Evolutionary conservation across 345 rosid genomes (phyloP), one percentile per base, ranked within the genome.

Genomic region (Acer yangbiense): DNA sequence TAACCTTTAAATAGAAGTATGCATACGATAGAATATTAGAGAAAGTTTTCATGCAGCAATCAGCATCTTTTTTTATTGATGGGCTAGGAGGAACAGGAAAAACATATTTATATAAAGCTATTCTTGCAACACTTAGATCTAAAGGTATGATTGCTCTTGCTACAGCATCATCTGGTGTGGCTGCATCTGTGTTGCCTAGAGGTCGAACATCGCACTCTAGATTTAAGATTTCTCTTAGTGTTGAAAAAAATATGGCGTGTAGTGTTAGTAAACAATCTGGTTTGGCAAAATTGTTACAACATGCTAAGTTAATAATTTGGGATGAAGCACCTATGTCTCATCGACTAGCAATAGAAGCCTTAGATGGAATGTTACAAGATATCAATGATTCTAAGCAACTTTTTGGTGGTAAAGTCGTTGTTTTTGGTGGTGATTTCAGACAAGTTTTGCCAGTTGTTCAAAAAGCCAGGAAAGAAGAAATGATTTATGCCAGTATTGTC

Each of bases 141-240:
- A 23, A 78, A 12, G 12, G 17, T 8, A 2, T 10, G 0, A 35
- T 73, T 32, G 82, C 69, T 3, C 13, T 73, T 8, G 73, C 46
- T 0, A 57, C 69, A 0, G 61, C 77, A 3, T 21, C 67, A 18
- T 72, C 66, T 10, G 48, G 67, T 3, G 48, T 73, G 11, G 72
- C 48, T 41, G 55, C 67, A 20, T n/a, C 68, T 2, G 5, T 72
- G 0, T 39, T 78, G 6, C 43, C 14, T 20, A 58, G 29, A 10
- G 77, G 60, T 11, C 8, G 35, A 52, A 73, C 67, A 55, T 0
- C 50, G 6, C 72, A 78, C 58, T 78, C 77, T 6, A 50, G 65
- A 71, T 78, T 77, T 27, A 57, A 69, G 10, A 69, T 77, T 7
- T 61, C 80, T 20, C 3, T 77, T 12, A 6, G 2, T 21, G 18